A percentile compares a stretch with the other conserved stretches of the same genome.
Evolutionary conservation across 2,329 filamentous ascomycete species (phyloP).

Genomic region (Fusarium nodosum): DNA sequence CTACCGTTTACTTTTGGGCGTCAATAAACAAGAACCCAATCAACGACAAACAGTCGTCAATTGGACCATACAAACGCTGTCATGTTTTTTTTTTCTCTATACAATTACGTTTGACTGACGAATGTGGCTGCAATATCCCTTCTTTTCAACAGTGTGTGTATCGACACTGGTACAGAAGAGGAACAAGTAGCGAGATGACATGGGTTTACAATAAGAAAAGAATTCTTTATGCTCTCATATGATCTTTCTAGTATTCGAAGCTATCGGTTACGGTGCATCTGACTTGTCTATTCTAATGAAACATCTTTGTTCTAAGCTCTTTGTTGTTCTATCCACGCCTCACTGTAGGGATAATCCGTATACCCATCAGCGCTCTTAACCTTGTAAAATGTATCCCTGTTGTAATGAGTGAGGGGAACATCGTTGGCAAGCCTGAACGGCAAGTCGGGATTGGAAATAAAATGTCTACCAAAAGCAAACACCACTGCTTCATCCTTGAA

Average conservation of each 20-base stretch:
- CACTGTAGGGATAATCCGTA: constrained; percentile 46
- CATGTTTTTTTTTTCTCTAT: not conserved
- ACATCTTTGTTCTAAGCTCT: not conserved
- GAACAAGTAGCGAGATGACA: not conserved
- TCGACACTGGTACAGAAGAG: not conserved
- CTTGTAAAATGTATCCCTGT: constrained; percentile 50
- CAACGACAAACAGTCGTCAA: not conserved
- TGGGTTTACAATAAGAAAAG: not conserved
- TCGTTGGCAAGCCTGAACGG: constrained; percentile 40
- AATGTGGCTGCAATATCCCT: not conserved
- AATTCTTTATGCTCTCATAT: too few species aligned
- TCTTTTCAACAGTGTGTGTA: not conserved
- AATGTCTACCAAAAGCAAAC: constrained; percentile 52
- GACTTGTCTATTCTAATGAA: not conserved
- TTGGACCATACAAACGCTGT: accelerated
- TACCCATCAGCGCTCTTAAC: constrained; percentile 42
- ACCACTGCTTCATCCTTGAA: constrained; percentile 49
- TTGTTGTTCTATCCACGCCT: not conserved
- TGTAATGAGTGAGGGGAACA: constrained; percentile 45
- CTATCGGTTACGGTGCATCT: too few species aligned
- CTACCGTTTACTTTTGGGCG: constrained; percentile 7
- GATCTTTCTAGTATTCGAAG: not conserved
- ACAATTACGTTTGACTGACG: too few species aligned
- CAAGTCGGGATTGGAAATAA: constrained; percentile 48
- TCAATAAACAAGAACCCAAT: constrained; percentile 10